These are phyloP conservation scores for Aurifilum marmelostoma DNA, from an alignment of 2,329 filamentous ascomycete species.

Conservation along the genomic window DNA sequence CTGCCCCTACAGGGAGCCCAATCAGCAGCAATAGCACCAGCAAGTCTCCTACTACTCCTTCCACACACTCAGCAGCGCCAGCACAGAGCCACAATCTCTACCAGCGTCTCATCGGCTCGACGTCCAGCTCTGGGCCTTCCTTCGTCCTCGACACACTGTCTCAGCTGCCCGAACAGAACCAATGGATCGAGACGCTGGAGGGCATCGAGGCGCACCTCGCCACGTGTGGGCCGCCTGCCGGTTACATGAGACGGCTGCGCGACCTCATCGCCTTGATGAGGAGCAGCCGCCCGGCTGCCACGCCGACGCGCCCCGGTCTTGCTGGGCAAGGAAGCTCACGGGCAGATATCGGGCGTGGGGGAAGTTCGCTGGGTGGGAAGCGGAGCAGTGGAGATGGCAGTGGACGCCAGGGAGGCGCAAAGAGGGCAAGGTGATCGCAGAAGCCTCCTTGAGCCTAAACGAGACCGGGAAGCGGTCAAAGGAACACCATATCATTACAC, in stretches of 20 bases:
- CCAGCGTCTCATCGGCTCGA: conserved; percentile 50
- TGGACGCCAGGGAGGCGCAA: conserved; percentile 26
- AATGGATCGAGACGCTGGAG: conserved; percentile 45
- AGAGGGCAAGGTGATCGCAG: conserved; percentile 22
- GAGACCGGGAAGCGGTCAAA: background rate
- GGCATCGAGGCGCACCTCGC: conserved; percentile 38
- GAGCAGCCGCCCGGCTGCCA: conserved; percentile 22
- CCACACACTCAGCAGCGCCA: background rate
- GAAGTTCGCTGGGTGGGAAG: conserved; percentile 18
- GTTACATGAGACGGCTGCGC: conserved; percentile 38
- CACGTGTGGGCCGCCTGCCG: conserved; percentile 33
- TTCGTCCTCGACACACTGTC: conserved; percentile 52
- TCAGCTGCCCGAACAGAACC: conserved; percentile 48
- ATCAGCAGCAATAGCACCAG: background rate
- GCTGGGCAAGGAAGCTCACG: conserved; percentile 20
- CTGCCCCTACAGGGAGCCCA: background rate
- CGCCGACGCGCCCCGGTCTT: background rate
- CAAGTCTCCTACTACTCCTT: background rate
- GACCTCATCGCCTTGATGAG: conserved; percentile 37
- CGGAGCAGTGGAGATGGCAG: conserved; percentile 19
- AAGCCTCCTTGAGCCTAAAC: background rate
- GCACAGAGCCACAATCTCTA: conserved; percentile 54
- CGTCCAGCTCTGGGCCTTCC: conserved; percentile 39
- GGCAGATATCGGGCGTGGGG: conserved; percentile 24
- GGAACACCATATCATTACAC: background rate